phyloP scores from a whole-genome alignment of 257 asterid genomes.

The Plantago major region DNA sequence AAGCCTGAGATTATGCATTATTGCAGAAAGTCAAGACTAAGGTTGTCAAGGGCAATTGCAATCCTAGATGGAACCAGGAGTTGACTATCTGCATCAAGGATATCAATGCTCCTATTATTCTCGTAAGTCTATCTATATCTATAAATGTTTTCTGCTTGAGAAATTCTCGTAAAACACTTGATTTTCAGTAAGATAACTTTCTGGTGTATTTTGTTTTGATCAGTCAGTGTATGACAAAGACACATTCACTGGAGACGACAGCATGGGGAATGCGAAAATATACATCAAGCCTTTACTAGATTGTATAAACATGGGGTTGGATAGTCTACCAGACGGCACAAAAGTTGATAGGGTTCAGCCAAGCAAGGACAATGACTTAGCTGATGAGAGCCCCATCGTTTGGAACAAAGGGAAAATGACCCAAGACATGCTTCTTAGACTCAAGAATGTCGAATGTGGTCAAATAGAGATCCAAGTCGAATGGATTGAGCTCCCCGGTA shows the following conservation, averaged over 20 bases:
- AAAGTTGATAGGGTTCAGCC: conserved; percentile 58
- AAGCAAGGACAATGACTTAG: conserved; percentile 39
- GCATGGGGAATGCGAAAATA: conserved; percentile 64
- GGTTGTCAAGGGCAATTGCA: conserved; percentile 57
- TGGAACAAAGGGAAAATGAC: conserved; percentile 68
- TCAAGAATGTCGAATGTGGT: conserved; percentile 63
- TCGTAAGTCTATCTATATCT: conserved; percentile 31
- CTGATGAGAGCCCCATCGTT: conserved; percentile 53
- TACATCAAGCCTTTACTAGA: conserved; percentile 49
- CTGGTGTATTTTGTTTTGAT: background rate
- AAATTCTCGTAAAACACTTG: no score
- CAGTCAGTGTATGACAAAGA: conserved; percentile 75
- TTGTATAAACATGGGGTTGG: conserved; percentile 45
- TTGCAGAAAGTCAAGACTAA: conserved; percentile 68
- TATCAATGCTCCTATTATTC: conserved; percentile 43
- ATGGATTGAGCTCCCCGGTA: conserved; percentile 47
- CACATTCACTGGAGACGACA: conserved; percentile 72
- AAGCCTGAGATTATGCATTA: background rate
- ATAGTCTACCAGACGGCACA: conserved; percentile 55
- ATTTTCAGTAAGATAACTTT: background rate
- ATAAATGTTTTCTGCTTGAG: no score
- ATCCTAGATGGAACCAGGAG: conserved; percentile 77
- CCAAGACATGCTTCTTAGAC: conserved; percentile 60
- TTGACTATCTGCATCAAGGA: conserved; percentile 59
- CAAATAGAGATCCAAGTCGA: conserved; percentile 63